These are phyloP conservation scores for Citrus unshiu DNA, from an alignment of 345 rosid genomes.

Conservation along the genomic window DNA sequence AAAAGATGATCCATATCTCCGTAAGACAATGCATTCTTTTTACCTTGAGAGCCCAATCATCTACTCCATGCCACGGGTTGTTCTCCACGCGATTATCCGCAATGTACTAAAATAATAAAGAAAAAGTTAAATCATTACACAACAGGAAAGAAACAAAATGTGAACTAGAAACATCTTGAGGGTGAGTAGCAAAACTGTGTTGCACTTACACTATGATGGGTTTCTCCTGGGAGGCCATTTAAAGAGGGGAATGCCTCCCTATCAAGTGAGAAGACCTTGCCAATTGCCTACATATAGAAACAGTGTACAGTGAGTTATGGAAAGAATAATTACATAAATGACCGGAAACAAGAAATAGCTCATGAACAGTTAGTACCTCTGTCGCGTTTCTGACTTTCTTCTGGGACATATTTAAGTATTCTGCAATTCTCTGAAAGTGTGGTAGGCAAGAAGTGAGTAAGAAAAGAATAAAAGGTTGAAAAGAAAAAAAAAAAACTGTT, in stretches of 20 bases:
- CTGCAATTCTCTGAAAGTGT: constrained; percentile 76
- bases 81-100: constrained; percentile 73
- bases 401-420: constrained; percentile 79
- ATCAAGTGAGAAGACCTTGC: constrained; percentile 83
- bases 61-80: constrained; percentile 83
- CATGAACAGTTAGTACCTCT: constrained; percentile 44
- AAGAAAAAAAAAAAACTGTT: background rate
- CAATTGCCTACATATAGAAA: constrained; percentile 53
- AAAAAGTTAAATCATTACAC: constrained; percentile 4
- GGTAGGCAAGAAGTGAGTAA: background rate
- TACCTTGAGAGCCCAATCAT: constrained; percentile 91
- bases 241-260: constrained; percentile 86
- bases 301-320: constrained; percentile 12
- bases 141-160: background rate
- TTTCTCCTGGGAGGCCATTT: constrained; percentile 88
- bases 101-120: constrained; percentile 52
- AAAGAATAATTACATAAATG: background rate
- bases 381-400: constrained; percentile 95
- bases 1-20: background rate
- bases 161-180: background rate
- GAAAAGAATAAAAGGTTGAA: background rate
- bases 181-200: constrained; percentile 5
- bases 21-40: background rate
- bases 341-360: background rate
- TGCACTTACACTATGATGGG: constrained; percentile 78